Evolutionary conservation across 2,329 filamentous ascomycete species (phyloP).

Genomic region (Aplosporella prunicola): DNA sequence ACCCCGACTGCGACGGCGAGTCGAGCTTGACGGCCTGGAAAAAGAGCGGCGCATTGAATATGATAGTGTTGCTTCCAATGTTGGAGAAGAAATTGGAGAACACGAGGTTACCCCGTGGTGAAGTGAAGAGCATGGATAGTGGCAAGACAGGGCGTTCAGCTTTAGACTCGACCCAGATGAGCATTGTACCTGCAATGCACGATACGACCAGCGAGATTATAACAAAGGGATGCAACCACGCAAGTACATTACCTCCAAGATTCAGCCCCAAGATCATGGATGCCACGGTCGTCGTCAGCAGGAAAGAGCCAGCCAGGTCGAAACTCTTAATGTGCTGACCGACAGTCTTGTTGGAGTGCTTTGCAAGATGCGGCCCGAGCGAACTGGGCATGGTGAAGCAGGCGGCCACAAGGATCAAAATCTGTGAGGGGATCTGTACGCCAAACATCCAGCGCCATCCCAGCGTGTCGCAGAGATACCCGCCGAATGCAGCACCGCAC

Average conservation of each 20-base stretch:
- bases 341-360: slow-evolving; percentile 31
- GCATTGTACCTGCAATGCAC: slow-evolving; percentile 29
- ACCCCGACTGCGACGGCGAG: slow-evolving; percentile 60
- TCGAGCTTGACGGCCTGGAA: slow-evolving; percentile 44
- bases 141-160: slow-evolving; percentile 40
- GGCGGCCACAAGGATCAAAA: slow-evolving; percentile 35
- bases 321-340: slow-evolving; percentile 38
- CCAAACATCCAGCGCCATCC: slow-evolving; percentile 66
- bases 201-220: slow-evolving; percentile 37
- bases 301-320: slow-evolving; percentile 40
- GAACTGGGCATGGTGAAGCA: slow-evolving; percentile 34
- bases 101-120: slow-evolving; percentile 40
- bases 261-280: slow-evolving; percentile 43
- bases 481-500: slow-evolving; percentile 59
- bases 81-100: slow-evolving; percentile 44
- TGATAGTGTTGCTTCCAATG: slow-evolving; percentile 44
- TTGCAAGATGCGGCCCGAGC: slow-evolving; percentile 37
- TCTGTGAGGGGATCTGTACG: slow-evolving; percentile 42
- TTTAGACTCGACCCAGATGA: slow-evolving; percentile 32
- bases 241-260: slow-evolving; percentile 43
- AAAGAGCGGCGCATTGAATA: slow-evolving; percentile 65
- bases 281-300: slow-evolving; percentile 39
- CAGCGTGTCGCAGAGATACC: slow-evolving; percentile 57
- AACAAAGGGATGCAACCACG: slow-evolving; percentile 43
- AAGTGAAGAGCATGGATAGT: slow-evolving; percentile 36